Conservation (phyloP, 768 basidiomycete genomes). For the Amanita subjunquillea region DNA sequence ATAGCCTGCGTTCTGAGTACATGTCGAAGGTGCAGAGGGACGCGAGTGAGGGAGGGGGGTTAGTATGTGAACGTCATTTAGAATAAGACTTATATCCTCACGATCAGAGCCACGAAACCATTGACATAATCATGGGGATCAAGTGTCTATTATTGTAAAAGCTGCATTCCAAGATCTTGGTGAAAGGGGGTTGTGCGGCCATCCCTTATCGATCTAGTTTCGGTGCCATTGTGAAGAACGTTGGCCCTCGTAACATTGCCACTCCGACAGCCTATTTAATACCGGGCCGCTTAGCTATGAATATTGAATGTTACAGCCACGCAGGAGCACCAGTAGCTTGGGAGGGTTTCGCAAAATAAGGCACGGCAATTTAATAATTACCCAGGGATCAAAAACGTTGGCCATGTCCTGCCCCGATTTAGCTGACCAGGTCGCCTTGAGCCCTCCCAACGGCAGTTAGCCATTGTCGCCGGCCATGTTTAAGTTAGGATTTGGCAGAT, state of each 20-base stretch:
- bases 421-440: neutral
- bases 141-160: neutral
- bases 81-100: neutral
- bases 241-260: neutral
- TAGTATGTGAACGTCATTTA: neutral
- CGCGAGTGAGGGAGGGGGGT: neutral
- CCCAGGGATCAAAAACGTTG: neutral
- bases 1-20: conserved; percentile 9
- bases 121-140: neutral
- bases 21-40: neutral
- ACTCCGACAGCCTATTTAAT: neutral
- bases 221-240: neutral
- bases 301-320: neutral
- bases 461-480: neutral
- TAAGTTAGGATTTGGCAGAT: neutral
- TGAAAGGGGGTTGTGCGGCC: neutral
- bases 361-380: neutral
- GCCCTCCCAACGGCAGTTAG: neutral
- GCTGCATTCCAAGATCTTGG: neutral
- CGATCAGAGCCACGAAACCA: neutral
- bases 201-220: neutral
- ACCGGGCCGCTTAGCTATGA: neutral
- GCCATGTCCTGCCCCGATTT: neutral
- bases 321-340: neutral
- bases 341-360: neutral